phyloP scores from a whole-genome alignment of 192 early-diverging fungal genomes.

The Spizellomyces sp. region DNA sequence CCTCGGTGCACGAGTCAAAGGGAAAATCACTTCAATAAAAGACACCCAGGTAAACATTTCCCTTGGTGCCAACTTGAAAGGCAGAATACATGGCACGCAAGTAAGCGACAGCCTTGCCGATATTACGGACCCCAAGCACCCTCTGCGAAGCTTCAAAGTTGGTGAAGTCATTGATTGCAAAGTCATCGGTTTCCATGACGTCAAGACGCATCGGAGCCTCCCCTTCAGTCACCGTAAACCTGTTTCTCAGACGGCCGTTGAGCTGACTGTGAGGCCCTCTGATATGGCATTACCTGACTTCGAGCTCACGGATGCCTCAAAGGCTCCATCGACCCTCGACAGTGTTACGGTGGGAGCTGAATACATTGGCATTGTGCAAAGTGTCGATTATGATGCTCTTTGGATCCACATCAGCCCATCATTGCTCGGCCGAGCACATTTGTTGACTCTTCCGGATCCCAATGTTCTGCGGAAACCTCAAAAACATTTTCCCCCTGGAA shows the following conservation, averaged over 20 bases:
- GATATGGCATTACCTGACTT: constrained; percentile 40
- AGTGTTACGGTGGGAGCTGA: constrained; percentile 33
- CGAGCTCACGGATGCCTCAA: not conserved
- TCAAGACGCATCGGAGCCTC: constrained; percentile 65
- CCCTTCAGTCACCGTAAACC: constrained; percentile 62
- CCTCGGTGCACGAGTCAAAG: constrained; percentile 36
- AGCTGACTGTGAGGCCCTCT: constrained; percentile 57
- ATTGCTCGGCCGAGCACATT: constrained; percentile 41
- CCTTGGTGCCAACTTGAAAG: constrained; percentile 71
- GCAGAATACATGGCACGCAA: constrained; percentile 78
- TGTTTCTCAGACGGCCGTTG: constrained; percentile 54
- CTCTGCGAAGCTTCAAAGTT: constrained; percentile 40
- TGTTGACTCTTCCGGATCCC: constrained; percentile 38
- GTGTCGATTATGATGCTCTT: constrained; percentile 36
- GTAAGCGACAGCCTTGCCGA: constrained; percentile 49
- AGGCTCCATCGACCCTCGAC: constrained; percentile 20
- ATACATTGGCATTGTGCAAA: constrained; percentile 46
- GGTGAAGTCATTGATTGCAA: constrained; percentile 58
- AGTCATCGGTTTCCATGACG: constrained; percentile 67
- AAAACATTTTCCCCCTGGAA: constrained; percentile 38
- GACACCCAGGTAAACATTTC: constrained; percentile 53
- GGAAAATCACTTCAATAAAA: constrained; percentile 37
- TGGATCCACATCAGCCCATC: constrained; percentile 42
- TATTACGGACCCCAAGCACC: constrained; percentile 37
- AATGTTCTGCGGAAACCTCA: constrained; percentile 24